Evolutionary conservation across 352 stramenopile genomes (phyloP).

Genomic region (Phytopythium aichiense): DNA sequence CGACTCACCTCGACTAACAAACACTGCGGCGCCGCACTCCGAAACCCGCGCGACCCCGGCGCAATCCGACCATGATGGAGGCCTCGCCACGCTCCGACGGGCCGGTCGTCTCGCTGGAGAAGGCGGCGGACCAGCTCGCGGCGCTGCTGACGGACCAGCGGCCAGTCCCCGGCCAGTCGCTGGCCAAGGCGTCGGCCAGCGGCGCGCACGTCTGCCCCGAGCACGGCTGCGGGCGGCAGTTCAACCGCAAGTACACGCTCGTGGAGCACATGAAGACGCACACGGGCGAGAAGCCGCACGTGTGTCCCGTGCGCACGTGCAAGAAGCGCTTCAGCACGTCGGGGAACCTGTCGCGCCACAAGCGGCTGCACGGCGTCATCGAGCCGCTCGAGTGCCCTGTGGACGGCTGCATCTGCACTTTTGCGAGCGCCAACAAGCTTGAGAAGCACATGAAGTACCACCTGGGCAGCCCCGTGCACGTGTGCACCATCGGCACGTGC

Average conservation of each 20-base stretch:
- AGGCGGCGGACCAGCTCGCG: slow-evolving; percentile 8
- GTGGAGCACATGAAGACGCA: slow-evolving; percentile 34
- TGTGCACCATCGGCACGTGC: slow-evolving; percentile 27
- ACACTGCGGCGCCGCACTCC: not conserved
- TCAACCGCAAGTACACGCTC: slow-evolving; percentile 32
- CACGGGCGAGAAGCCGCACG: slow-evolving; percentile 24
- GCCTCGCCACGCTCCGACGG: not conserved
- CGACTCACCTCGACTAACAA: too few species aligned
- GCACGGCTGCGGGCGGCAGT: slow-evolving; percentile 14
- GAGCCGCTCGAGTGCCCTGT: slow-evolving; percentile 20
- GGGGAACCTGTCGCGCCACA: slow-evolving; percentile 38
- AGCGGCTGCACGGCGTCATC: slow-evolving; percentile 26
- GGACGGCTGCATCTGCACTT: slow-evolving; percentile 15
- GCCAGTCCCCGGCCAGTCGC: not conserved
- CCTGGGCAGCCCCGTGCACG: slow-evolving; percentile 25
- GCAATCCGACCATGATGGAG: not conserved
- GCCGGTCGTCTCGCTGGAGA: slow-evolving; percentile 1
- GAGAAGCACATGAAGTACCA: slow-evolving; percentile 34
- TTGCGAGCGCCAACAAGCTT: slow-evolving; percentile 18
- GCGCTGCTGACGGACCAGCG: slow-evolving; percentile 5
- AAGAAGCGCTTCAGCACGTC: slow-evolving; percentile 43
- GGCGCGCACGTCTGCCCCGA: slow-evolving; percentile 20
- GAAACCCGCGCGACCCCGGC: not conserved
- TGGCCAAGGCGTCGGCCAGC: slow-evolving; percentile 2
- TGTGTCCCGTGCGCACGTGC: slow-evolving; percentile 23